phyloP scores from a whole-genome alignment of 176 grass and related monocot genomes.

The Puya raimondii region DNA sequence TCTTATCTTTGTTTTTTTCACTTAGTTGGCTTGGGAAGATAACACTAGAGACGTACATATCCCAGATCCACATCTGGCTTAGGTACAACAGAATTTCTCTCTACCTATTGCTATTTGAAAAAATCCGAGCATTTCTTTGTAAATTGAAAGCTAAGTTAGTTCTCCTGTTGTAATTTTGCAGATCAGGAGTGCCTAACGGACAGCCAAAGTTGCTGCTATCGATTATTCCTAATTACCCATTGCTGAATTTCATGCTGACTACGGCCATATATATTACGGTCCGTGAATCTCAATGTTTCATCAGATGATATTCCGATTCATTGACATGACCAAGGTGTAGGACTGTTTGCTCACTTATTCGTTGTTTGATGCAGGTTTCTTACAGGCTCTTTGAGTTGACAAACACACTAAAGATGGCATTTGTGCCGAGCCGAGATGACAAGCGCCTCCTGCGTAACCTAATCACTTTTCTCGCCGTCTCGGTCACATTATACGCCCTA shows the following conservation, averaged over 20 bases:
- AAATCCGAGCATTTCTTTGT: neutral
- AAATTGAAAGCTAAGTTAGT: conserved; percentile 1
- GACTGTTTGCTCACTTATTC: conserved; percentile 21
- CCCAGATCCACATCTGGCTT: conserved; percentile 98
- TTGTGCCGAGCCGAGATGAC: conserved; percentile 77
- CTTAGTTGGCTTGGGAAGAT: conserved; percentile 98
- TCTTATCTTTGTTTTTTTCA: conserved; percentile 14
- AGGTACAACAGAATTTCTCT: conserved; percentile 35
- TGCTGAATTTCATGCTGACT: conserved; percentile 98
- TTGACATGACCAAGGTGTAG: neutral
- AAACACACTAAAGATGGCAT: conserved; percentile 83
- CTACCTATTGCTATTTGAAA: neutral
- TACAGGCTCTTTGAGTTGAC: conserved; percentile 87
- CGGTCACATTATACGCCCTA: conserved; percentile 48
- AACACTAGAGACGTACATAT: conserved; percentile 96
- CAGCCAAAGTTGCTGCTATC: conserved; percentile 82
- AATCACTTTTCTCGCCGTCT: conserved; percentile 37
- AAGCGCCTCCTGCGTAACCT: conserved; percentile 64
- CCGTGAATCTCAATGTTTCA: conserved; percentile 24
- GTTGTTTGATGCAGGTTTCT: conserved; percentile 48
- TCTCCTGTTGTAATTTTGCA: conserved; percentile 22
- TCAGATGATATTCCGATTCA: conserved; percentile 7
- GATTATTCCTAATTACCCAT: conserved; percentile 77
- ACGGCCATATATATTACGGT: conserved; percentile 88
- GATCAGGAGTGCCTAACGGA: conserved; percentile 81